These are phyloP conservation scores for Arthrinium phaeospermum DNA, from an alignment of 2,329 filamentous ascomycete species.

Conservation along the genomic window DNA sequence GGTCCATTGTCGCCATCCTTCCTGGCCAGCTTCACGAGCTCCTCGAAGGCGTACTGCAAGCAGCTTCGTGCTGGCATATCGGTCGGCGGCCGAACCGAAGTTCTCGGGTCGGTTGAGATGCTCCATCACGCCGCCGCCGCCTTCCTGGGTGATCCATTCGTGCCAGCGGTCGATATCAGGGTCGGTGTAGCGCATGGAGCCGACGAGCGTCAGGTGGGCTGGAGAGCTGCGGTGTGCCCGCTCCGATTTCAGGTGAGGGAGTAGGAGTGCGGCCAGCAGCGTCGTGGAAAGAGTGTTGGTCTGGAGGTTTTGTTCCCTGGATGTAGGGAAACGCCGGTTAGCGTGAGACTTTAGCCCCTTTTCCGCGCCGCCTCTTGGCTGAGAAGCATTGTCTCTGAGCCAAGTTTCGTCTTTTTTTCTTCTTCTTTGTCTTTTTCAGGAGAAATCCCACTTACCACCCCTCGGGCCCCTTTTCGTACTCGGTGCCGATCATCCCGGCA, in stretches of 20 bases:
- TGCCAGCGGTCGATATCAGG: constrained; percentile 26
- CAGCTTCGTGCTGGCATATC: constrained; percentile 36
- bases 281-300: constrained; percentile 64
- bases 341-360: not conserved
- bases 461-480: constrained; percentile 26
- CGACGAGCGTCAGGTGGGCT: constrained; percentile 33
- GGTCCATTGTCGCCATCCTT: constrained; percentile 24
- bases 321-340: not conserved
- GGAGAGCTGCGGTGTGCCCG: constrained; percentile 30
- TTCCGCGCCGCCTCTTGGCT: not conserved
- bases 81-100: constrained; percentile 29
- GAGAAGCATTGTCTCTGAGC: not conserved
- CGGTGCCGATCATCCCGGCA: constrained; percentile 29
- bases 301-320: constrained; percentile 57
- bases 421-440: not conserved
- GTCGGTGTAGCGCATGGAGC: constrained; percentile 29
- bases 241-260: constrained; percentile 48
- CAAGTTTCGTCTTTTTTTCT: not conserved
- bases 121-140: constrained; percentile 28
- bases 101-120: constrained; percentile 36
- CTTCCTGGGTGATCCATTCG: constrained; percentile 28
- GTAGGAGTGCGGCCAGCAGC: constrained; percentile 57
- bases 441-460: constrained; percentile 33
- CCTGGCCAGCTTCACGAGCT: constrained; percentile 31
- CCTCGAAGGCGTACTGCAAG: constrained; percentile 30